A percentile compares a stretch with the other conserved stretches of the same genome.
Conservation (phyloP, 495 filamentous ascomycete genomes). For the Podospora fimiseda region DNA sequence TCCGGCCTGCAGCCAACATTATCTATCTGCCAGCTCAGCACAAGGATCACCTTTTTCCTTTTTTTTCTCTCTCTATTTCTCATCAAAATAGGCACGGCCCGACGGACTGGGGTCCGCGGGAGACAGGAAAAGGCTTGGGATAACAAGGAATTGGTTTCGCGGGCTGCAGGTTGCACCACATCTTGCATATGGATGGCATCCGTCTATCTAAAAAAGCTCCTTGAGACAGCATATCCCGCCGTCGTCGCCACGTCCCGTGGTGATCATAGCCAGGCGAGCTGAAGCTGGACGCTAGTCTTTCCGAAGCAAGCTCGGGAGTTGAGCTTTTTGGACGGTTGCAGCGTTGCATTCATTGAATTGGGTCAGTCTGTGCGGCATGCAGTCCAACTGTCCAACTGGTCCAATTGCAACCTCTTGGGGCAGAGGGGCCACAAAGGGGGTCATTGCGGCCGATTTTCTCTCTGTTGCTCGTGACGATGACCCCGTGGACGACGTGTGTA, state of each 20-base stretch:
- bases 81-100: conserved; percentile 2
- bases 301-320: conserved; percentile 1
- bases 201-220: background rate
- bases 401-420: too few species aligned
- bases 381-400: background rate
- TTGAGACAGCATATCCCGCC: background rate
- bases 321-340: conserved; percentile 1
- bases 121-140: background rate
- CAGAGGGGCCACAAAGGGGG: too few species aligned
- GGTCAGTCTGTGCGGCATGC: conserved; percentile 2
- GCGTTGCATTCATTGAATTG: background rate
- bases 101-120: background rate
- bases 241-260: background rate
- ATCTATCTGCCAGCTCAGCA: background rate
- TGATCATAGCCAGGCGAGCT: background rate
- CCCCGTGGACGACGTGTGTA: too few species aligned
- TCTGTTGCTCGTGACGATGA: background rate
- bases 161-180: background rate
- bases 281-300: background rate
- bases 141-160: background rate
- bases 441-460: too few species aligned
- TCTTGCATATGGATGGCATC: background rate
- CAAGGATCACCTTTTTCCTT: background rate
- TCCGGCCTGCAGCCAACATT: background rate
- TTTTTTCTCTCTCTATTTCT: background rate